Evolutionary conservation across 2,329 filamentous ascomycete species (phyloP).

Genomic region (Talaromyces atroroseus): DNA sequence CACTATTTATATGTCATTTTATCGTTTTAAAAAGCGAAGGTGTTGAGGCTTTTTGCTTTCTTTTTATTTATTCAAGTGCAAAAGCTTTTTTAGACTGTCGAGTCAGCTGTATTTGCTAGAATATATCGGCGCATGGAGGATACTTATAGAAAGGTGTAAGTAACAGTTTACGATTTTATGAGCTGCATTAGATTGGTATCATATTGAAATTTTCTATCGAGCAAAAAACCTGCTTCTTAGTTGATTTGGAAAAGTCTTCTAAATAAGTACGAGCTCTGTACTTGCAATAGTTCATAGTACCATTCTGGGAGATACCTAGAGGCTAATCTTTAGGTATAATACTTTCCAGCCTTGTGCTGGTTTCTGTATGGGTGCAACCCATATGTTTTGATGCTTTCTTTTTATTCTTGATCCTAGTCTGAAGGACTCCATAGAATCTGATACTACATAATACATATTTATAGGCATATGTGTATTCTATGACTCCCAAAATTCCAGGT

Average conservation of each 20-base stretch:
- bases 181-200: not conserved
- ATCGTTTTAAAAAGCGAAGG: slow-evolving; percentile 11
- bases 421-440: no score
- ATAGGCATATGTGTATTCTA: no score
- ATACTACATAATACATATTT: no score
- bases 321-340: no score
- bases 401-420: no score
- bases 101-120: not conserved
- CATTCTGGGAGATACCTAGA: no score
- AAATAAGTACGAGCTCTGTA: no score
- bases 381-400: no score
- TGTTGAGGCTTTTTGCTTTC: not conserved
- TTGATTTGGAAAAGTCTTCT: not conserved
- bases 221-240: not conserved
- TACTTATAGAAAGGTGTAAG: not conserved
- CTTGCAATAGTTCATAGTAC: not conserved
- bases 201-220: not conserved
- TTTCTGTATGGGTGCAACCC: no score
- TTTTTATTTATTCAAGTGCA: not conserved
- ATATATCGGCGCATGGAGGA: not conserved
- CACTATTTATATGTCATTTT: not conserved
- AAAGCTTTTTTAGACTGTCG: not conserved
- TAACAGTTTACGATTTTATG: not conserved
- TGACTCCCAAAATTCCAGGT: not conserved
- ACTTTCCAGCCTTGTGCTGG: no score